Base-by-base conservation (phyloP, 1,139 yeast genomes). In the Chernovozyma sophiae-reginae region DNA sequence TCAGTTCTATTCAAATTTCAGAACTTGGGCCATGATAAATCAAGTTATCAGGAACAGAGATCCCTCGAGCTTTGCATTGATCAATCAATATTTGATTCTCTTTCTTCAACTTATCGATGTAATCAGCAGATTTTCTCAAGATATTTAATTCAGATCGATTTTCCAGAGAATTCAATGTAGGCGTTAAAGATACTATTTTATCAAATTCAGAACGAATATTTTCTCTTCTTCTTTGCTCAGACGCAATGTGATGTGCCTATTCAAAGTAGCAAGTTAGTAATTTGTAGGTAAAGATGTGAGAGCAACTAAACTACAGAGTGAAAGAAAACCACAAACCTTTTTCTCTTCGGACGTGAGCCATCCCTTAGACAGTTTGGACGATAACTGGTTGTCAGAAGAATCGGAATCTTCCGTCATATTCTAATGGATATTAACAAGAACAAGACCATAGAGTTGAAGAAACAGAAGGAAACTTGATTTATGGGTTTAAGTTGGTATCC, bases 231-330 rank as follows among this genome's bases (percentile, higher is more conserved):
- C 68, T 69, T 44, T 70, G 75, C 44, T 70, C 76, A 1, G 74
- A 68, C n/a, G 74, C 75, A 14, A 70, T 70, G 43, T 70, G 76
- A 42, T 70, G 76, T 2, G 74, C 74, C 71, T 68, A 31, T 11
- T n/a, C n/a, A n/a, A n/a, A n/a, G n/a, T n/a, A n/a, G n/a, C n/a
- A n/a, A 25, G 31, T 49, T 46, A 36, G 32, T 18, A 8, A 16
- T 24, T 7, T 17, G 23, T 17, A 3, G n/a, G n/a, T n/a, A n/a
- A n/a, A n/a, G n/a, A n/a, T n/a, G n/a, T n/a, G n/a, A 19, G 16
- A 12, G 12, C 14, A 6, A n/a, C 13, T 3, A 12, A 10, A 4
- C 8, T 31, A n/a, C 13, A 12, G 13, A 26, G n/a, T 26, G 29
- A 26, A 26, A 26, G 13, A 13, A 11, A 11, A 13, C 15, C n/a